phyloP scores from a whole-genome alignment of 1,139 yeast species.

The Yamadazyma epiphylla region DNA sequence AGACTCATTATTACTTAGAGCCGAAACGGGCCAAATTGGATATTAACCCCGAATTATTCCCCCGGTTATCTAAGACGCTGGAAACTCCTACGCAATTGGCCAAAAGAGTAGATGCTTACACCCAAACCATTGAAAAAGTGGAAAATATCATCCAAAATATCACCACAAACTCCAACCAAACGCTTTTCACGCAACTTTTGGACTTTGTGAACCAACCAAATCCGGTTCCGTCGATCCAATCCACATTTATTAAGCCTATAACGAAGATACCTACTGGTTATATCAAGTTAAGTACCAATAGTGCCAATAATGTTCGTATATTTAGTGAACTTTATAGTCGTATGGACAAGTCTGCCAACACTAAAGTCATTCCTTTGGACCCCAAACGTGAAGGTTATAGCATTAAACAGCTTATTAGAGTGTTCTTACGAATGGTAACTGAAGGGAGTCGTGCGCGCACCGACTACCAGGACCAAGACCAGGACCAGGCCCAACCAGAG shows the following conservation, averaged over 20 bases:
- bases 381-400: constrained; percentile 38
- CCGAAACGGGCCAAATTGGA: too few relatives aligned
- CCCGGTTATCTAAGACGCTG: too few relatives aligned
- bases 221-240: not conserved
- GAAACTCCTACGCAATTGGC: too few relatives aligned
- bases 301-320: constrained; percentile 52
- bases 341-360: constrained; percentile 8
- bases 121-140: not conserved
- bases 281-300: constrained; percentile 51
- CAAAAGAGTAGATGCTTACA: too few relatives aligned
- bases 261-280: constrained; percentile 38
- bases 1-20: too few relatives aligned
- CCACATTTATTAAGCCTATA: not conserved
- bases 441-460: constrained; percentile 4
- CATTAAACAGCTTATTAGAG: constrained; percentile 36
- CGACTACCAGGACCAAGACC: constrained; percentile 1
- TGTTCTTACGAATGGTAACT: constrained; percentile 22
- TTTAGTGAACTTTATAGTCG: constrained; percentile 37
- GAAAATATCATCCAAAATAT: not conserved
- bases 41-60: too few relatives aligned
- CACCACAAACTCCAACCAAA: not conserved
- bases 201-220: not conserved
- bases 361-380: constrained; percentile 33
- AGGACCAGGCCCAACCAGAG: constrained; percentile 1
- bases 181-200: not conserved